Conservation (phyloP, 768 basidiomycete species). For the Mrakia hoshinonis region DNA sequence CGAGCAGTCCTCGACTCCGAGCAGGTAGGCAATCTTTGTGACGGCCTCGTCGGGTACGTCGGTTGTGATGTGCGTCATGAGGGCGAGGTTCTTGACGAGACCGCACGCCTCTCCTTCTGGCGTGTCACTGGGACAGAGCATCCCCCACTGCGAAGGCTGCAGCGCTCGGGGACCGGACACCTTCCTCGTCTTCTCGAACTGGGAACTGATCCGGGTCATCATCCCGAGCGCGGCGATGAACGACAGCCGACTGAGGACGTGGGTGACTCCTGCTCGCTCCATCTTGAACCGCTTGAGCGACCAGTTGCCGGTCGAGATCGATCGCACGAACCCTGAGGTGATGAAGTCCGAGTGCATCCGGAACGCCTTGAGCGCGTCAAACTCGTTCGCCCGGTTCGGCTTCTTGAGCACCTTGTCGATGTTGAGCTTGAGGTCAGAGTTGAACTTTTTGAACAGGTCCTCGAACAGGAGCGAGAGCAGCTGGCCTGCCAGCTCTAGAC, state of each 20-base stretch:
- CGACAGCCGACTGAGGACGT: conserved; percentile 86
- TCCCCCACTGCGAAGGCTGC: conserved; percentile 98
- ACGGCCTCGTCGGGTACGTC: conserved; percentile 96
- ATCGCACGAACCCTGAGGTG: conserved; percentile 88
- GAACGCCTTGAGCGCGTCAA: conserved; percentile 90
- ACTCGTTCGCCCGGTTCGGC: conserved; percentile 83
- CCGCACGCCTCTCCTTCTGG: conserved; percentile 99
- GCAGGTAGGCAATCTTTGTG: conserved; percentile 75
- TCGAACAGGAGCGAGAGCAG: conserved; percentile 91
- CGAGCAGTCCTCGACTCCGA: conserved; percentile 96
- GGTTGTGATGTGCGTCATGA: conserved; percentile 99
- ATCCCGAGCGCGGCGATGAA: conserved; percentile 97
- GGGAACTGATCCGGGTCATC: conserved; percentile 99
- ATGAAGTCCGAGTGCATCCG: conserved; percentile 93
- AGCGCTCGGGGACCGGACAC: conserved; percentile 94
- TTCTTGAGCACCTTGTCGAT: conserved; percentile 98
- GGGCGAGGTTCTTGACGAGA: conserved; percentile 91
- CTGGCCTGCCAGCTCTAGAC: conserved; percentile 96
- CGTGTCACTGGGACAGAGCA: conserved; percentile 95
- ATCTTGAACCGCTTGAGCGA: conserved; percentile 98
- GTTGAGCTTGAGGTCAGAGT: conserved; percentile 82
- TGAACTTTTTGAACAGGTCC: conserved; percentile 97
- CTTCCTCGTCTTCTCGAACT: conserved; percentile 98
- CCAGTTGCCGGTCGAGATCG: conserved; percentile 99
- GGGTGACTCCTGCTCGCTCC: conserved; percentile 96